Base-by-base conservation (phyloP, 352 stramenopile genomes). In the Globisporangium yorkense region DNA sequence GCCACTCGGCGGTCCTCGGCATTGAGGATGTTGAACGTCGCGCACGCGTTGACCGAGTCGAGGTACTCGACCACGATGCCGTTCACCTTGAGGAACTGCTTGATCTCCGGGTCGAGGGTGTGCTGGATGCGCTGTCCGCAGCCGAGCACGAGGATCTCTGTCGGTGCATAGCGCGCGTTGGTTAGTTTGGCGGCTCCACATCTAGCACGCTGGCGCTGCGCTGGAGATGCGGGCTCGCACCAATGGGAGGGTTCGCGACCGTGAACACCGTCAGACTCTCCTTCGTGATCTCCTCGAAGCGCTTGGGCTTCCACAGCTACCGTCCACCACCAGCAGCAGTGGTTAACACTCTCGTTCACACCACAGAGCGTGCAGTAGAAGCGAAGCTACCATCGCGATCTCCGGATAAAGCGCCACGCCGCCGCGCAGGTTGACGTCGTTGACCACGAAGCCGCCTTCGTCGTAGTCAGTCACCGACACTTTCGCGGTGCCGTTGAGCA, bases 1-100 rank as follows among this genome's bases (percentile, higher is more conserved):
- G 74, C 87, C 21, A 96, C 77, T 46, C 80, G 72, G 58, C 87
- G 81, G 64, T 94, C 87, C 58, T 96, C 85, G n/a, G 84, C 84
- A 70, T 94, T 96, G n/a, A 96, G 68, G 62, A 96, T 89, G 60
- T 96, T 96, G 67, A 94, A 96, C n/a, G 85, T 96, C 46, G 85
- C 82, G 54, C 87, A 92, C 12, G 87, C 85, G 57, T 94, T 92
- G 47, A 88, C 67, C 35, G 82, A 89, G 69, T 94, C 84, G 40
- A 91, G 45, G 62, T 92, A 92, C 63, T 94, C 84, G 29, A 94
- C 79, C 27, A 94, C 84, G 56, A 94, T 92, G 51, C 84, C 84
- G 51, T 91, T 84, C 43, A 79, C 66, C 60, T 90, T 92, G 57
- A 94, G 74, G 59, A 89, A 79, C 35, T 92, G 65, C 49, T 88